Evolutionary conservation across 805 yeast species (phyloP).

Genomic region (Komagataella phaffii): DNA sequence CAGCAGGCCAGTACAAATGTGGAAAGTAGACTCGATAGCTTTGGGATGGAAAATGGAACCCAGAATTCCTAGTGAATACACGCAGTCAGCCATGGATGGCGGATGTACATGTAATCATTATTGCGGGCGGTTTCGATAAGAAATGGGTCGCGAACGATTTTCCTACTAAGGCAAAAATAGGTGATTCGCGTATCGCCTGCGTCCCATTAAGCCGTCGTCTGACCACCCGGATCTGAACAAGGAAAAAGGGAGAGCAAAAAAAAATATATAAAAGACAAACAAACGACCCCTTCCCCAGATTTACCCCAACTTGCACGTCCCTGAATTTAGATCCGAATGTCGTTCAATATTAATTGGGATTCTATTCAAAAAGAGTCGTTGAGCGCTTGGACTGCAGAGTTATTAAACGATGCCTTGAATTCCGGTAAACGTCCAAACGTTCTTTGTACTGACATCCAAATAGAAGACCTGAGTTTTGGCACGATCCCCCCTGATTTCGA

Average conservation of each 20-base stretch:
- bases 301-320: background rate
- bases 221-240: background rate
- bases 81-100: background rate
- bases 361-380: conserved; percentile 54
- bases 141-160: no score
- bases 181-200: background rate
- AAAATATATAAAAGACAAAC: background rate
- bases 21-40: background rate
- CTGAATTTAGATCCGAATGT: conserved; percentile 28
- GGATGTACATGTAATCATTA: background rate
- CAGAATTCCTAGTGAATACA: background rate
- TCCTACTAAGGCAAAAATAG: no score
- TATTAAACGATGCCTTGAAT: conserved; percentile 60
- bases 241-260: background rate
- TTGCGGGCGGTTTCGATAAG: background rate
- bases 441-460: conserved; percentile 53
- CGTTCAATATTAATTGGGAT: conserved; percentile 70
- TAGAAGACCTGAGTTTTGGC: conserved; percentile 63
- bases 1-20: background rate
- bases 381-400: conserved; percentile 46
- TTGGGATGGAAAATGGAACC: background rate
- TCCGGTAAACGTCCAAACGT: conserved; percentile 62
- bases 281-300: background rate
- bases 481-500: conserved; percentile 63
- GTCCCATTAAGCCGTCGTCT: background rate